Evolutionary conservation across 176 grass and related monocot species (phyloP).

Genomic region (Musa beccarii): DNA sequence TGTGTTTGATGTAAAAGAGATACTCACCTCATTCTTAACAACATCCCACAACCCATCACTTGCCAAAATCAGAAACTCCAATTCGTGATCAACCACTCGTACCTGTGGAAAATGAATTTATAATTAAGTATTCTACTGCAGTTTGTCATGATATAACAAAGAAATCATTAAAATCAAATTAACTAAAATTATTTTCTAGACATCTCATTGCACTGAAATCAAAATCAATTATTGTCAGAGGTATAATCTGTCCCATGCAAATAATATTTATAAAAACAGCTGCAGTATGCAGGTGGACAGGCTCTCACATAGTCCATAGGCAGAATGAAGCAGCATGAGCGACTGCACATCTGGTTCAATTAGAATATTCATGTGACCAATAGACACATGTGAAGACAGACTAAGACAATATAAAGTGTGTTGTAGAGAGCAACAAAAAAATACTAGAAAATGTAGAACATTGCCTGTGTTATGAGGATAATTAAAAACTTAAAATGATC

Average conservation of each 20-base stretch:
- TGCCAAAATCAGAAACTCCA: constrained; percentile 79
- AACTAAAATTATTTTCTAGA: background rate
- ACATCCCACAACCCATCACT: constrained; percentile 94
- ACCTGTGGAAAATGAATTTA: constrained; percentile 31
- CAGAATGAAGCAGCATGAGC: no score
- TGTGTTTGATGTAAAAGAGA: background rate
- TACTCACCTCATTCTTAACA: constrained; percentile 74
- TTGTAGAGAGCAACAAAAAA: no score
- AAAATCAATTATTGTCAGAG: no score
- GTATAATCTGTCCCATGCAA: no score
- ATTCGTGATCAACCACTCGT: constrained; percentile 40
- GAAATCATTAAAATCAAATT: constrained; percentile 3
- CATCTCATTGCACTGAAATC: background rate
- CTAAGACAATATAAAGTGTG: no score
- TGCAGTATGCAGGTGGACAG: no score
- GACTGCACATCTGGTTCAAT: no score
- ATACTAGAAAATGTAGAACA: constrained; percentile 1
- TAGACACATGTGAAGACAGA: no score
- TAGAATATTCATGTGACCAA: no score
- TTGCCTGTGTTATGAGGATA: background rate
- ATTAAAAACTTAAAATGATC: background rate
- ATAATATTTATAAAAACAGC: no score
- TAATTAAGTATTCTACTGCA: no score
- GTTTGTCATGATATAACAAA: constrained; percentile 12
- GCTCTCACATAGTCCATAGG: no score